Evolutionary conservation across 2,329 filamentous ascomycete genomes (phyloP), one percentile per base, ranked within the genome.

Genomic region (Graphium sp.): DNA sequence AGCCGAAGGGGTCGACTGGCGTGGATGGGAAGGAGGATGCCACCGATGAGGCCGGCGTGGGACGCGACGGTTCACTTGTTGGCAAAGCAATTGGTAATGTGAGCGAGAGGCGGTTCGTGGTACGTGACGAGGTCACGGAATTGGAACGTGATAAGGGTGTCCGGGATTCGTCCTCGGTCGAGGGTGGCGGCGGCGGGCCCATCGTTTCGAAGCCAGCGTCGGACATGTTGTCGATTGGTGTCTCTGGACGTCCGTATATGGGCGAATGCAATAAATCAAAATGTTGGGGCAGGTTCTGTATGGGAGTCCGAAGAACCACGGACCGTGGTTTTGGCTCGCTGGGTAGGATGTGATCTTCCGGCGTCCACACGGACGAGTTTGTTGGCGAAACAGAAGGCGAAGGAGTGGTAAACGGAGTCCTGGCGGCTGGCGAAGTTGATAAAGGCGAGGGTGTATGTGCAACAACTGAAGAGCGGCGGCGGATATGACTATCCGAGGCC

Each of bases 51-150:
- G 53, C 50, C 2, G 65, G 63, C 6, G 57, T 50, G 21, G 66
- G 64, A 9, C 66, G 56, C 10, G 62, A 61, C 3, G 66, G 55
- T 31, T 58, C 52, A 37, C 58, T 58, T 7, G 55, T 62, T 5
- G 67, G 63, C 5, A 53, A 57, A 7, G 66, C 60, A 40, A 74
- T 69, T n/a, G 69, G 69, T 7, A 74, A 52, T 2, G 67, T 73
- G 16, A 74, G 50, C 1, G 69, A 74, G 13, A 74, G 56, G 30
- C 69, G 55, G 41, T 74, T 70, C 17, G 60, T 56, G 36, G 60
- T 60, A 20, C 67, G 55, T 13, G 64, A 66, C 10, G 62, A 50
- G 16, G 57, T 55, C n/a, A n/a, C n/a, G 5, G 67, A 70, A 11
- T 57, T 57, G 10, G 65, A 66, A 19, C 64, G 61, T 30, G 56